Base-by-base conservation (phyloP, 345 rosid genomes). In the Camelina laxa region DNA sequence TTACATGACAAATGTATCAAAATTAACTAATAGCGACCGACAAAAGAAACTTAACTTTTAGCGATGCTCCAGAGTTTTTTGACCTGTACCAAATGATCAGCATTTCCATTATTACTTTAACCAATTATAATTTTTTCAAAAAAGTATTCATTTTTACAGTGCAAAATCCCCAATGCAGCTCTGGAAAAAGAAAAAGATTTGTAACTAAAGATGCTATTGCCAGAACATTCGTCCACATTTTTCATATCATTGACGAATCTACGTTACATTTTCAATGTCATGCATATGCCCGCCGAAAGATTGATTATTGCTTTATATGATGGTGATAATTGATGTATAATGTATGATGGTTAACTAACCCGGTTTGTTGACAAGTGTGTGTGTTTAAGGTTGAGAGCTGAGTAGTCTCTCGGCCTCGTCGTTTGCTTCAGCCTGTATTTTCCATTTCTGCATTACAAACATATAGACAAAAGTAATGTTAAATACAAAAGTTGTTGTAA, bases 351-450 rank as follows among this genome's bases (percentile, higher is more conserved):
- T 54, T 55, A 47, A 57, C 72, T 60, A 58, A 79, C 75, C 71
- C 2, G 30, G 39, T 41, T 22, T 49, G 41, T 51, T 31, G 16
- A 68, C n/a, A 27, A 14, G 70, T 49, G 13, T 42, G 50, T 61
- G 54, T 20, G 38, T 13, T 36, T 76, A 68, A 57, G 84, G 76
- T 84, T 87, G 85, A 49, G 93, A 87, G 81, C 86, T 87, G 49
- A 95, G 87, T 45, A 92, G 90, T 82, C 96, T 89, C 77, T 92
- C 97, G 30, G 96, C 97, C 71, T 95, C 97, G 51, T 92, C 97
- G 22, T 90, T 95, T 54, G 97, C 99, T 82, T 92, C 97, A 36
- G 93, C 97, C 81, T 92, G 97, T 20, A 95, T 63, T 74, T 35
- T 90, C 97, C 99, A 95, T 79, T 84, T 87, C 97, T 95, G 87